Base-by-base conservation (phyloP, 23 red algal genomes). In the Gracilaria caudata region DNA sequence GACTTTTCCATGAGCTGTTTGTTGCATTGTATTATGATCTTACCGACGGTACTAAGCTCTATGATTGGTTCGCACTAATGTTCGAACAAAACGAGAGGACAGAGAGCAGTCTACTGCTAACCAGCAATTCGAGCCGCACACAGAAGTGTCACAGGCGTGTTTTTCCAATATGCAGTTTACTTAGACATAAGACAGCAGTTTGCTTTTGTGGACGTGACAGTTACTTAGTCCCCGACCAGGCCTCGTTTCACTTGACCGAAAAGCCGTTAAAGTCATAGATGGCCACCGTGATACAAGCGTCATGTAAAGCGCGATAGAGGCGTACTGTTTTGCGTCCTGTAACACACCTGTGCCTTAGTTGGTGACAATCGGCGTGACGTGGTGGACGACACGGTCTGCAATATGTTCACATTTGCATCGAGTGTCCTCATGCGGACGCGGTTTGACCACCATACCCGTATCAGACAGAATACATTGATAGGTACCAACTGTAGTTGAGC, bases 341-440 rank as follows among this genome's bases (percentile, higher is more conserved):
- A 17, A 17, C 10, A 36, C 0, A 14, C 7, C 21, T 12, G 14
- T 9, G 24, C 61, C 36, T 17, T 17, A 66, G 61, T 66, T 66
- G 61, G 29, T 66, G 61, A 66, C 61, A 26, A 75, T 23, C 0
- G 70, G 70, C 21, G 70, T 75, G 70, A 75, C 70, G 13, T 75
- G 70, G 43, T 75, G 70, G 4, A 75, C 70, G 25, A 49, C 21
- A 7, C 24, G 39, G 37, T 75, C 70, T 7, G 40, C 39, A 0
- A 75, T 23, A 33, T 89, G 74, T 29, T 46, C 56, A 47, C 85
- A 89, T 26, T 64, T 77, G 60, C 85, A 89, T 8, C 85, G 70
- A 1, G 68, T 77, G 30, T 53, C 61, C 25, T 78, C 73, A 21
- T 79, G 71, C 8, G 85, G 72, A 21, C 85, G 68, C 24, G 85